Conservation (phyloP, 2,329 filamentous ascomycete species). For the Fusarium floridanum region DNA sequence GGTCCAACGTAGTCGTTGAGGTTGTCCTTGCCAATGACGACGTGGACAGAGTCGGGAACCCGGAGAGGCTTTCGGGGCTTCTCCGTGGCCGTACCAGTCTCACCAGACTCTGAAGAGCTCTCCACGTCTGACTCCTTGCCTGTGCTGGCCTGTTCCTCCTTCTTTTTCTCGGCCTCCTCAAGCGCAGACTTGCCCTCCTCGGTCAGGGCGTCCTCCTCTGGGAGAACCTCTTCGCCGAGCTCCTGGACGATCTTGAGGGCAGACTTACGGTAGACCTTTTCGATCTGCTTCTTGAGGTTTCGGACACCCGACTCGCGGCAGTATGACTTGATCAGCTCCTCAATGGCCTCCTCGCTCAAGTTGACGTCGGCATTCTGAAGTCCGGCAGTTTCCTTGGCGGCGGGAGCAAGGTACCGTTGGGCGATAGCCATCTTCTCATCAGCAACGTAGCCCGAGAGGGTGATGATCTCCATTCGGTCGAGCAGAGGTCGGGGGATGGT, state of each 20-base stretch:
- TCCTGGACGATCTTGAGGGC: slow-evolving; percentile 98
- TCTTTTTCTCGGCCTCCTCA: slow-evolving; percentile 77
- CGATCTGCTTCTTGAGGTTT: slow-evolving; percentile 99
- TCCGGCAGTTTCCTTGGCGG: slow-evolving; percentile 93
- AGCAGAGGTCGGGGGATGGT: slow-evolving; percentile 94
- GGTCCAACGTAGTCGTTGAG: slow-evolving; percentile 97
- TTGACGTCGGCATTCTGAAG: slow-evolving; percentile 91
- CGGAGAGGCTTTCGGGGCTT: slow-evolving; percentile 80
- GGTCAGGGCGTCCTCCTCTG: slow-evolving; percentile 85
- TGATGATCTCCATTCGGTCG: slow-evolving; percentile 98
- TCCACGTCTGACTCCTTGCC: slow-evolving; percentile 46
- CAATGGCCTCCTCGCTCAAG: slow-evolving; percentile 88
- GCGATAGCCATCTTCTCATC: slow-evolving; percentile 99
- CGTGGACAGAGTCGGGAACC: slow-evolving; percentile 88
- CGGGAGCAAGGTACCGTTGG: slow-evolving; percentile 89
- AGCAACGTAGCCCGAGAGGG: slow-evolving; percentile 94
- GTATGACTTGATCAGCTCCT: slow-evolving; percentile 98
- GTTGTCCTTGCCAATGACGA: slow-evolving; percentile 88
- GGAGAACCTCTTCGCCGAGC: slow-evolving; percentile 84
- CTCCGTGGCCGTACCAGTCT: slow-evolving; percentile 64
- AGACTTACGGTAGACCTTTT: slow-evolving; percentile 98
- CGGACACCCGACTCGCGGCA: slow-evolving; percentile 97
- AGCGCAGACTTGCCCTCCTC: slow-evolving; percentile 86
- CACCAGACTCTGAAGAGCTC: slow-evolving; percentile 49
- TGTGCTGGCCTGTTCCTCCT: slow-evolving; percentile 67